Conservation (phyloP, 192 early-diverging fungal species). For the Cladochytrium replicatum region DNA sequence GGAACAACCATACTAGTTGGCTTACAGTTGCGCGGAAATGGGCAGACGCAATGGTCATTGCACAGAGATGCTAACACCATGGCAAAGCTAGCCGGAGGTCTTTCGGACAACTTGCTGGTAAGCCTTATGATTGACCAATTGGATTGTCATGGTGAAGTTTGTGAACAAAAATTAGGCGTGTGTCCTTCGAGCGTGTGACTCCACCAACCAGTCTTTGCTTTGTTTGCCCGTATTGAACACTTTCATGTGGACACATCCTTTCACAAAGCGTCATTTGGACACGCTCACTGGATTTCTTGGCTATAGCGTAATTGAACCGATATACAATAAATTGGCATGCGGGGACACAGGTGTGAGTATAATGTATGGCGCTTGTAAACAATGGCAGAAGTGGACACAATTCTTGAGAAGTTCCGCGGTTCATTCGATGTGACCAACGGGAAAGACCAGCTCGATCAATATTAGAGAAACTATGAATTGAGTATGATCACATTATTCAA, state of each 20-base stretch:
- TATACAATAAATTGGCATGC: conserved; percentile 80
- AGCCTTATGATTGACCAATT: not conserved
- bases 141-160: not conserved
- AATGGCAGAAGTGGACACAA: conserved; percentile 71
- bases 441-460: too few species aligned
- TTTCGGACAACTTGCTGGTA: conserved; percentile 89
- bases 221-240: conserved; percentile 99
- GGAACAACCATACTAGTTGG: too few species aligned
- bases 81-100: conserved; percentile 78
- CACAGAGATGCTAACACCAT: conserved; percentile 90
- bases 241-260: conserved; percentile 90
- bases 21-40: too few species aligned
- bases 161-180: conserved; percentile 61
- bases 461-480: too few species aligned
- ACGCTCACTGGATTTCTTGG: conserved; percentile 37
- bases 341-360: conserved; percentile 65
- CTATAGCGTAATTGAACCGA: conserved; percentile 62
- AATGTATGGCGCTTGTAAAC: conserved; percentile 9
- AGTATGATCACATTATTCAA: too few species aligned
- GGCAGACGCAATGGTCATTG: conserved; percentile 83
- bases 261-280: conserved; percentile 63
- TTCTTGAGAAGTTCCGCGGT: too few species aligned
- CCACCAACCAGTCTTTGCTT: conserved; percentile 54
- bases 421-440: too few species aligned
- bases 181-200: conserved; percentile 82